A percentile compares a stretch with the other conserved stretches of the same genome.
Evolutionary conservation across 345 rosid genomes (phyloP).

Genomic region (Excoecaria agallocha): DNA sequence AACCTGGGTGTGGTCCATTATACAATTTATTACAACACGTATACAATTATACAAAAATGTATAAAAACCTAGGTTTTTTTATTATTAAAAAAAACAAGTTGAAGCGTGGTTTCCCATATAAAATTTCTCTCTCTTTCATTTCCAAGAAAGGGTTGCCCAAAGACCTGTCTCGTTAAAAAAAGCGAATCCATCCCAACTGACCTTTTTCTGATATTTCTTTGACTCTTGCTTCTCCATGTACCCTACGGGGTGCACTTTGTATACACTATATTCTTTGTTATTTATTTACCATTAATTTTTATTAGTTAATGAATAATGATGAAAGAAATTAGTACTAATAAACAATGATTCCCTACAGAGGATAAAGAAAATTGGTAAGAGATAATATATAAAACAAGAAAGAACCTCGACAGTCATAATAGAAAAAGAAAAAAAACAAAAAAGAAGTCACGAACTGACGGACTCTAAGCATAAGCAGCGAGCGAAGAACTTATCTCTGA

Average conservation of each 20-base stretch:
- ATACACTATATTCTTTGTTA: no score
- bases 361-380: not conserved
- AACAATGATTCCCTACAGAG: not conserved
- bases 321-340: not conserved
- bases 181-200: constrained; percentile 41
- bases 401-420: constrained; percentile 6
- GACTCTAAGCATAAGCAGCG: constrained; percentile 3
- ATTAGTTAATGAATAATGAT: not conserved
- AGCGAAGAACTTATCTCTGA: constrained; percentile 30
- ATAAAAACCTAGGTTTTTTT: constrained; percentile 30
- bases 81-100: constrained; percentile 12
- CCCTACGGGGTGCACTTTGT: no score
- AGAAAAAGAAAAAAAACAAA: constrained; percentile 12
- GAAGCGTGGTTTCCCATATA: constrained; percentile 39
- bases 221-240: not conserved
- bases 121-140: constrained; percentile 60
- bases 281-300: no score
- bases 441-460: constrained; percentile 24
- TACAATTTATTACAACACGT: not conserved
- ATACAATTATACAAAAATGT: not conserved
- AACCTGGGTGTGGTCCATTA: constrained; percentile 6
- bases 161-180: constrained; percentile 59
- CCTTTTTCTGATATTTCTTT: constrained; percentile 21
- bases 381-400: not conserved
- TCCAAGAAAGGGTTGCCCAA: constrained; percentile 62